Base-by-base conservation (phyloP, 2,329 filamentous ascomycete species). In the Hortaea werneckii region DNA sequence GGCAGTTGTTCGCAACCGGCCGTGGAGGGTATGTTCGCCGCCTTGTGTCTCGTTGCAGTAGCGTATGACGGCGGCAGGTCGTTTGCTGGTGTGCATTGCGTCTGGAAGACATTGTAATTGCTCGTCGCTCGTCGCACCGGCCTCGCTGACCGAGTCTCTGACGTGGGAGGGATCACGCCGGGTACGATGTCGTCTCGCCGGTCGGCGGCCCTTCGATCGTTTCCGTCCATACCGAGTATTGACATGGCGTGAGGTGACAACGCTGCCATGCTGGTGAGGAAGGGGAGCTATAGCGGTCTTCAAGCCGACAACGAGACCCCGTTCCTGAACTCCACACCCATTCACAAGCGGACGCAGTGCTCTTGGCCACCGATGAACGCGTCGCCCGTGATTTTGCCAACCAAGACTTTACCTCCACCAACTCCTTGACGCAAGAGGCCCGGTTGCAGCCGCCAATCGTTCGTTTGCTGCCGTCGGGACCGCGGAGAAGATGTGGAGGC, bases 31-130 rank as follows among this genome's bases (percentile, higher is more conserved):
- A 37, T 46, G 5, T 46, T 47, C n/a, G 32, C 8, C 32, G n/a
- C 9, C 26, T 50, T 49, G 7, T 54, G 45, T 29, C 50, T 49
- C 8, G 46, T 37, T 4, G 60, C 58, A 4, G 47, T 45, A 4
- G 54, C 50, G 47, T 65, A 66, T 8, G 50, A 54, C n/a, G 63
- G 63, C 13, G 63, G 60, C 12, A 50, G 42, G 43, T 64, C 61
- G 41, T 50, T 53, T 4, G 55, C 52, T 4, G 54, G 46, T 12
- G 54, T 44, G 50, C 61, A 64, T 10, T 51, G 46, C 2, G 61
- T 63, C 42, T 63, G 61, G 49, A 65, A 66, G 26, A 51, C 40
- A 44, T 62, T 61, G 56, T 61, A 59, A 46, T 66, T 56, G 43
- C 63, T 65, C 29, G 57, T 62, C 27, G 54, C 50, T 50, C 57